Evolutionary conservation across 208 protist species (phyloP), one percentile per base, ranked within the genome.

Genomic region (Crithidia thermophila): DNA sequence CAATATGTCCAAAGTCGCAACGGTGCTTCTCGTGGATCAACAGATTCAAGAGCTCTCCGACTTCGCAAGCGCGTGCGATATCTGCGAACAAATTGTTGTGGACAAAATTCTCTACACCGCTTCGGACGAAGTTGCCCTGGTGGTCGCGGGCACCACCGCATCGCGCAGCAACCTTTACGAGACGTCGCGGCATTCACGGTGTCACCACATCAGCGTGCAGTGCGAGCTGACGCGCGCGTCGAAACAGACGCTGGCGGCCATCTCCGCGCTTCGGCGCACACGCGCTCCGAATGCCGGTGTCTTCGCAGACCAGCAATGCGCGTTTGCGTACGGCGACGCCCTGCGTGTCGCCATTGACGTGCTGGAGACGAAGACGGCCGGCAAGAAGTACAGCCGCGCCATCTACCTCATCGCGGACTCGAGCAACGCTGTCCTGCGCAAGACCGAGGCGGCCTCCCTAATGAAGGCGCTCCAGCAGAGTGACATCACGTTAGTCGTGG

Each of bases 351-450:
- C 84, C 34, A 77, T 78, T 27, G 73, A 94, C 13, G 31, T 97
- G 37, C 67, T 98, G 23, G 63, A 86, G n/a, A 77, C 78, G 27
- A 66, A 78, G 30, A 81, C 73, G 1, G 52, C 36, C 18, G 80
- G 79, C 7, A 83, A 75, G 25, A 81, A 82, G 55, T 93, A 84
- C 60, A 50, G 62, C n/a, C 84, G 90, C 20, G 58, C 81, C 59
- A 85, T 98, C 20, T 98, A 94, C 67, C 67, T 98, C 18, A 43
- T 98, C 34, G 97, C 94, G 0, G 91, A 96, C 33, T 87, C 86
- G 1, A 67, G 71, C n/a, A 75, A 86, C 36, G 72, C 75, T 9
- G 92, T 97, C 20, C 28, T 45, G 23, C 73, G 77, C 63, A 94
- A 88, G 71, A 68, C 81, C n/a, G 89, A 90, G 23, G 50, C 96